Evolutionary conservation across 495 filamentous ascomycete species (phyloP).

Genomic region (Amphirosellinia nigrospora): DNA sequence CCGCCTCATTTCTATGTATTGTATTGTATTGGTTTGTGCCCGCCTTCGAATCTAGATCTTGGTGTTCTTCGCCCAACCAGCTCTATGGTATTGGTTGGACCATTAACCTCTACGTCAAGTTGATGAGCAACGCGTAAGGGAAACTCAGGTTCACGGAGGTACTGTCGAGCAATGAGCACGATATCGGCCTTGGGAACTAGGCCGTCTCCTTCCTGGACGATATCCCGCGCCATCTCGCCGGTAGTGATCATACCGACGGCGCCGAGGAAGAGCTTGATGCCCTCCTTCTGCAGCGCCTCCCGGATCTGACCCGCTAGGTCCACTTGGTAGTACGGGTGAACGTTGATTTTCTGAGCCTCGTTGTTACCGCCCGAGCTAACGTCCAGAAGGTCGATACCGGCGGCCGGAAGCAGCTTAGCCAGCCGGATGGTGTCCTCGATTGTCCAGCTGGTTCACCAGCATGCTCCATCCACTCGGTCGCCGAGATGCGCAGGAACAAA

Average conservation of each 20-base stretch:
- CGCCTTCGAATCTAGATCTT: slow-evolving; percentile 29
- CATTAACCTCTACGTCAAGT: slow-evolving; percentile 63
- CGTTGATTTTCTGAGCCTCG: slow-evolving; percentile 62
- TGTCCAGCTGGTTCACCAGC: slow-evolving; percentile 64
- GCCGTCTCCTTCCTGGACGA: slow-evolving; percentile 60
- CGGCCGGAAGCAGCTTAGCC: slow-evolving; percentile 66
- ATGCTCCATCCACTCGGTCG: slow-evolving; percentile 74
- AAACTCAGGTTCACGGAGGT: slow-evolving; percentile 72
- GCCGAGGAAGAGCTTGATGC: slow-evolving; percentile 65
- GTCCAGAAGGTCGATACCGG: slow-evolving; percentile 78
- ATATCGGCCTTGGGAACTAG: slow-evolving; percentile 62
- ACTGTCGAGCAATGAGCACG: slow-evolving; percentile 69
- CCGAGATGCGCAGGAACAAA: slow-evolving; percentile 71
- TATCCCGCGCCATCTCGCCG: slow-evolving; percentile 61
- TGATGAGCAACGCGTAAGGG: slow-evolving; percentile 64
- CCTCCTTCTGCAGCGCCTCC: slow-evolving; percentile 59
- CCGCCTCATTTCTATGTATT: neutral
- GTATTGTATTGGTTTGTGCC: neutral
- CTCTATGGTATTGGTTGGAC: slow-evolving; percentile 60
- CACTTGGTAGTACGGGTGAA: slow-evolving; percentile 65
- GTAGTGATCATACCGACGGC: slow-evolving; percentile 76
- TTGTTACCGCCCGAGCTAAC: slow-evolving; percentile 74
- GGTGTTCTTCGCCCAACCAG: slow-evolving; percentile 31
- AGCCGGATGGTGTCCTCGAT: slow-evolving; percentile 66
- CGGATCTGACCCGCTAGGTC: slow-evolving; percentile 66